Evolutionary conservation across 345 rosid species (phyloP), one percentile per base, ranked within the genome.

Genomic region (Hibiscus mutabilis): DNA sequence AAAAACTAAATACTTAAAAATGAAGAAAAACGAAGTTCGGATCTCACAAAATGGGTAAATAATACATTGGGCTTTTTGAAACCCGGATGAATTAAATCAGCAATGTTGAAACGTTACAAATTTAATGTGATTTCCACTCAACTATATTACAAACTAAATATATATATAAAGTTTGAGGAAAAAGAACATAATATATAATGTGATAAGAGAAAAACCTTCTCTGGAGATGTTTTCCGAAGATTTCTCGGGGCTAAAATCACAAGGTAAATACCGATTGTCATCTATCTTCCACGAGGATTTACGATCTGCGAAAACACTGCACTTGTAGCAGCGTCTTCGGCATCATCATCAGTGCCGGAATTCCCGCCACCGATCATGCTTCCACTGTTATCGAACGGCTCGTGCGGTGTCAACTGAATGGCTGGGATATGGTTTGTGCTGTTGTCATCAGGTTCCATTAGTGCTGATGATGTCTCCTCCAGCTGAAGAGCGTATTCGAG

Each of bases 251-350:
- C 59, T 69, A 31, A 10, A 35, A 74, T 78, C 58, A 40, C 44
- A 60, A 4, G 49, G 49, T 3, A 44, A 14, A 3, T 4, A 44
- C 15, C 49, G 4, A 44, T 44, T 44, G 49, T 12, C 49, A 14
- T 44, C 52, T 75, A 95, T 75, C 97, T 84, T 76, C 99, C 99
- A 19, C 97, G 92, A 77, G 99, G 99, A 83, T 95, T 91, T 49
- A 95, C 92, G 42, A 95, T 89, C 84, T 94, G 98, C 6, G 98
- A 94, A 75, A 94, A 94, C 67, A 94, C 98, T n/a, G 97, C 93
- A 81, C 93, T 94, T 0, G 93, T 87, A 8, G 98, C 88, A 19
- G 84, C 93, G 66, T 90, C 97, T 76, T 84, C 97, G 1, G 84
- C 86, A 72, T 91, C 93, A 77, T 87, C 90, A 74, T 83, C 93